Evolutionary conservation across 768 basidiomycete genomes (phyloP).

Genomic region (Boletus patriciae): DNA sequence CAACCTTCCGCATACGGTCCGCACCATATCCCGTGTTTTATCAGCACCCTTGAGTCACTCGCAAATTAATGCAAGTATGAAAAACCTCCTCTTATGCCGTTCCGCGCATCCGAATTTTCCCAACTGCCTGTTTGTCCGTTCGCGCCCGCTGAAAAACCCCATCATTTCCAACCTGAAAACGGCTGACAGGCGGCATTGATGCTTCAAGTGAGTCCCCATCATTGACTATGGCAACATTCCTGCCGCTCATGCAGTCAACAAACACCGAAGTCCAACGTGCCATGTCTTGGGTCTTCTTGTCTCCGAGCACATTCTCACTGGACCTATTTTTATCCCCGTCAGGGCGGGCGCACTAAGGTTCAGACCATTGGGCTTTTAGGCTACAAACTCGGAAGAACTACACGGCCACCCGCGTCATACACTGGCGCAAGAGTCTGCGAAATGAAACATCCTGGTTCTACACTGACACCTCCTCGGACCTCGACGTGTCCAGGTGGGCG

Average conservation of each 20-base stretch:
- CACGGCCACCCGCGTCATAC: constrained; percentile 18
- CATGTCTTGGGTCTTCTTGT: constrained; percentile 9
- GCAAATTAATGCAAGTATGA: constrained; percentile 17
- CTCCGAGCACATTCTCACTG: constrained; percentile 26
- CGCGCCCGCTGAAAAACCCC: background rate
- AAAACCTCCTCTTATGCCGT: constrained; percentile 1
- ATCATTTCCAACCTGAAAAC: constrained; percentile 13
- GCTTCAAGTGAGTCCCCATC: constrained; percentile 6
- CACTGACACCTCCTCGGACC: constrained; percentile 25
- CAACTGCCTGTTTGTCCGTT: constrained; percentile 20
- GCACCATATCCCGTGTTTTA: constrained; percentile 19
- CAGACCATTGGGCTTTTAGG: constrained; percentile 7
- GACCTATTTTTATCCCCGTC: constrained; percentile 18
- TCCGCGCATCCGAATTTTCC: constrained; percentile 11
- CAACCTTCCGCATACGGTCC: constrained; percentile 19
- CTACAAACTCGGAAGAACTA: constrained; percentile 8
- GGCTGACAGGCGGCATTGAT: constrained; percentile 3
- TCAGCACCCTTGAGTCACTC: constrained; percentile 7
- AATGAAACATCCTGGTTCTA: constrained; percentile 5
- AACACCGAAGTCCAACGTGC: constrained; percentile 19
- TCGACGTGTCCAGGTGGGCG: constrained; percentile 1
- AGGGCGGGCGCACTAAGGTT: constrained; percentile 2
- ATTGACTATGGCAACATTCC: constrained; percentile 22
- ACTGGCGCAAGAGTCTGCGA: constrained; percentile 3
- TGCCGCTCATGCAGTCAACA: constrained; percentile 25